Evolutionary conservation across 108 stramenopile genomes (phyloP).

Genomic region (Nannochloropsis oceanica): DNA sequence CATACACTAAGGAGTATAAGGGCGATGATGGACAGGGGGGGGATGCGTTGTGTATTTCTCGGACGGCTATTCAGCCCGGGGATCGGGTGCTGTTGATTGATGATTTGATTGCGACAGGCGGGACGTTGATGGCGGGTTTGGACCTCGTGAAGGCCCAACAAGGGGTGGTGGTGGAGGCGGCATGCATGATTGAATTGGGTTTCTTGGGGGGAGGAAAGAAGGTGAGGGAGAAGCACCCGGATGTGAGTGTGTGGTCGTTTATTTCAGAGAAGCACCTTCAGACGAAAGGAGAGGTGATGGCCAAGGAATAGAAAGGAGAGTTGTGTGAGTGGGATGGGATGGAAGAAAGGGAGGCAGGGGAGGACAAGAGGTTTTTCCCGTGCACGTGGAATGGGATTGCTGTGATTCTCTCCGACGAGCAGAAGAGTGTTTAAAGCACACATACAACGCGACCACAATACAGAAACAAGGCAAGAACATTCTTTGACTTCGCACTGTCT

Average conservation of each 20-base stretch:
- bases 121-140: conserved; percentile 52
- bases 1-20: conserved; percentile 87
- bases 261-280: conserved; percentile 23
- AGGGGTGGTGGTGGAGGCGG: conserved; percentile 38
- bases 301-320: neutral
- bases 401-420: too few species aligned
- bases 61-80: conserved; percentile 61
- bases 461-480: too few species aligned
- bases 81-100: conserved; percentile 81
- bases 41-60: conserved; percentile 63
- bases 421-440: too few species aligned
- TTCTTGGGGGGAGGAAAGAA: conserved; percentile 14
- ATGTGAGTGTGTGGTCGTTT: conserved; percentile 23
- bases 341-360: too few species aligned
- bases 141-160: conserved; percentile 34
- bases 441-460: too few species aligned
- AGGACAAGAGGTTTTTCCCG: too few species aligned
- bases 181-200: conserved; percentile 40
- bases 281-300: neutral
- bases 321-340: too few species aligned
- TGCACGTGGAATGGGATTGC: too few species aligned
- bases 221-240: conserved; percentile 11
- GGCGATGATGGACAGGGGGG: conserved; percentile 49
- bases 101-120: conserved; percentile 94
- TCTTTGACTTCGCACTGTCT: too few species aligned